Conservation (phyloP, 768 basidiomycete species). For the Pleurotus sapidus region DNA sequence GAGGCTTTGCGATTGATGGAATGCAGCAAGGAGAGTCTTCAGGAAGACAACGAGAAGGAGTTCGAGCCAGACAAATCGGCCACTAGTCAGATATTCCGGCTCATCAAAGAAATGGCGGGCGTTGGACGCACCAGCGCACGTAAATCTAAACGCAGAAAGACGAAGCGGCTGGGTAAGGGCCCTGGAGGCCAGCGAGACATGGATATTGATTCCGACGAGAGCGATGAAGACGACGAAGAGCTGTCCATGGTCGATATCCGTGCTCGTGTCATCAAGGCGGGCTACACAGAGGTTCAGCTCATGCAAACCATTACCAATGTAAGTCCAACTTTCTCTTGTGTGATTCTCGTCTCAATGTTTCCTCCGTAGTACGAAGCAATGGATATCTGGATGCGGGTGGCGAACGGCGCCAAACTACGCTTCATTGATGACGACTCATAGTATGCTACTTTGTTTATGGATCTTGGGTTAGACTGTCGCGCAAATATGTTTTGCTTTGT, state of each 20-base stretch:
- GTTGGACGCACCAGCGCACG: slow-evolving; percentile 28
- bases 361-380: slow-evolving; percentile 78
- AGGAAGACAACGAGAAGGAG: slow-evolving; percentile 74
- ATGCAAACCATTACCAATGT: slow-evolving; percentile 84
- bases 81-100: slow-evolving; percentile 81
- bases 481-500: slow-evolving; percentile 9
- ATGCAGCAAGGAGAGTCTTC: slow-evolving; percentile 88
- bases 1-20: slow-evolving; percentile 98
- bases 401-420: slow-evolving; percentile 77
- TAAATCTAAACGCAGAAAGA: slow-evolving; percentile 33
- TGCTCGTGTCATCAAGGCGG: slow-evolving; percentile 77
- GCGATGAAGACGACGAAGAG: slow-evolving; percentile 59
- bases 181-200: slow-evolving; percentile 69
- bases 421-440: slow-evolving; percentile 41
- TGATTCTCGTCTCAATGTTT: slow-evolving; percentile 10
- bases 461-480: slow-evolving; percentile 3
- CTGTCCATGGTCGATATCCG: slow-evolving; percentile 87
- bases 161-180: slow-evolving; percentile 62
- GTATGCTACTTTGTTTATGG: neutral
- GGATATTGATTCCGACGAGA: slow-evolving; percentile 67
- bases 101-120: slow-evolving; percentile 85
- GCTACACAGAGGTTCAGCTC: slow-evolving; percentile 89
- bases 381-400: slow-evolving; percentile 78
- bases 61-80: slow-evolving; percentile 74
- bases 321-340: slow-evolving; percentile 21